phyloP scores from a whole-genome alignment of 257 asterid species.

The Solanum tarijense region DNA sequence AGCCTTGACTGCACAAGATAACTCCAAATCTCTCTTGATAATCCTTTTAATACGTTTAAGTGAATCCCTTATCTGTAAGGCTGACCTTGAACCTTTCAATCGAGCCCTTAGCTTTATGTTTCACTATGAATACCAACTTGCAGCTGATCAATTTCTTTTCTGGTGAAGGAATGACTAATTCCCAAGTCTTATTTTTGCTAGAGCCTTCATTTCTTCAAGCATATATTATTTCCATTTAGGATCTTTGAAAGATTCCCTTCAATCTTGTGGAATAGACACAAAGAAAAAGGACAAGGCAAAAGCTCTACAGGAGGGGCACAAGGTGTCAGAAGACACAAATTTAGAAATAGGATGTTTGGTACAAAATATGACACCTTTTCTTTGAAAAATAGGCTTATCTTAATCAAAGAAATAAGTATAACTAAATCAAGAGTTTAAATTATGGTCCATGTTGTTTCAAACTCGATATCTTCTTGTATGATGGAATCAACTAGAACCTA shows the following conservation, averaged over 20 bases:
- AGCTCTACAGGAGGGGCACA: neutral
- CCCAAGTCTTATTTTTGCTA: neutral
- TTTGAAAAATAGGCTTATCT: neutral
- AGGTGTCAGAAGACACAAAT: neutral
- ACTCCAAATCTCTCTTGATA: no score
- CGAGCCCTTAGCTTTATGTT: no score
- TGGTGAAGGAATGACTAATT: no score
- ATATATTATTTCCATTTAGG: neutral
- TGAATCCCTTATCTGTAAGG: no score
- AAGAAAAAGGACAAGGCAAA: neutral
- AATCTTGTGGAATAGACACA: neutral
- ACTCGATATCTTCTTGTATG: slow-evolving; percentile 31
- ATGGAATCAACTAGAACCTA: slow-evolving; percentile 30
- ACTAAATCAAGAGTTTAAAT: neutral
- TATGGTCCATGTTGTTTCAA: slow-evolving; percentile 38
- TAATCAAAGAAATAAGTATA: no score
- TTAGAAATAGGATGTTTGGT: neutral
- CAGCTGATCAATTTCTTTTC: no score
- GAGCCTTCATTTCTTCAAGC: neutral
- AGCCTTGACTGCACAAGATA: neutral
- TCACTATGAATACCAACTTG: no score
- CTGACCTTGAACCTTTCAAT: no score
- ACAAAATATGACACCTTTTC: neutral
- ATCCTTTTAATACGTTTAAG: no score
- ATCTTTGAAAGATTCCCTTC: neutral